Evolutionary conservation across 1,284 basidiomycete species (phyloP).

Genomic region (Trichosporon inkin): DNA sequence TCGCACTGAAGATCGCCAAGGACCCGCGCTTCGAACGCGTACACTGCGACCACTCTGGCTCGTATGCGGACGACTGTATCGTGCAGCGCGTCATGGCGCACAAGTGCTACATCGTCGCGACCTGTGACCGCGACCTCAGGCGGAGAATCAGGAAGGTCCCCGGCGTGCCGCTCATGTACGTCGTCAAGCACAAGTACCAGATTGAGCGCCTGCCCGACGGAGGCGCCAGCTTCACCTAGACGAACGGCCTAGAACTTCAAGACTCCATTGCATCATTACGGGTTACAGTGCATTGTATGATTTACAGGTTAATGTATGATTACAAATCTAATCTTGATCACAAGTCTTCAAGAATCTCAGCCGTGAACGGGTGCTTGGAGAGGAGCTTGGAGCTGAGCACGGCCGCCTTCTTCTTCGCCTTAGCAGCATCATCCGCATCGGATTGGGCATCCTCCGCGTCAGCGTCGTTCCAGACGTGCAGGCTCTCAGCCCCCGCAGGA

Average conservation of each 20-base stretch:
- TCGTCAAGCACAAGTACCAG: slow-evolving; percentile 81
- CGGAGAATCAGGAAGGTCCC: slow-evolving; percentile 88
- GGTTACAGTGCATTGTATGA: slow-evolving; percentile 8
- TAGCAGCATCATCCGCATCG: neutral
- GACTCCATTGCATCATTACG: neutral
- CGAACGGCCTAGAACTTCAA: neutral
- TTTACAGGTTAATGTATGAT: slow-evolving; percentile 17
- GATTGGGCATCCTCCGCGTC: slow-evolving; percentile 3
- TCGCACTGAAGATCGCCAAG: slow-evolving; percentile 89
- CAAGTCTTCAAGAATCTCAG: slow-evolving; percentile 28
- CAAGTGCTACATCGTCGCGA: slow-evolving; percentile 96
- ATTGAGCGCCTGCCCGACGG: slow-evolving; percentile 84
- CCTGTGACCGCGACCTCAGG: slow-evolving; percentile 92
- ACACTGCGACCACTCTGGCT: slow-evolving; percentile 85
- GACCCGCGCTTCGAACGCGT: slow-evolving; percentile 95
- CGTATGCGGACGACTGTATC: slow-evolving; percentile 97
- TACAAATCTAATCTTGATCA: slow-evolving; percentile 11
- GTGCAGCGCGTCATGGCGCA: slow-evolving; percentile 91
- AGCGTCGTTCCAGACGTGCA: slow-evolving; percentile 22
- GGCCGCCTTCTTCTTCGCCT: slow-evolving; percentile 3
- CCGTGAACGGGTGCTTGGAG: slow-evolving; percentile 22
- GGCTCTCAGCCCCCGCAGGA: slow-evolving; percentile 55
- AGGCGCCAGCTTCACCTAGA: slow-evolving; percentile 28
- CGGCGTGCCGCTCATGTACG: slow-evolving; percentile 94
- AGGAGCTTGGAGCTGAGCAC: slow-evolving; percentile 5